Evolutionary conservation across 129 eudicot species (phyloP).

Genomic region (Lactuca saligna): DNA sequence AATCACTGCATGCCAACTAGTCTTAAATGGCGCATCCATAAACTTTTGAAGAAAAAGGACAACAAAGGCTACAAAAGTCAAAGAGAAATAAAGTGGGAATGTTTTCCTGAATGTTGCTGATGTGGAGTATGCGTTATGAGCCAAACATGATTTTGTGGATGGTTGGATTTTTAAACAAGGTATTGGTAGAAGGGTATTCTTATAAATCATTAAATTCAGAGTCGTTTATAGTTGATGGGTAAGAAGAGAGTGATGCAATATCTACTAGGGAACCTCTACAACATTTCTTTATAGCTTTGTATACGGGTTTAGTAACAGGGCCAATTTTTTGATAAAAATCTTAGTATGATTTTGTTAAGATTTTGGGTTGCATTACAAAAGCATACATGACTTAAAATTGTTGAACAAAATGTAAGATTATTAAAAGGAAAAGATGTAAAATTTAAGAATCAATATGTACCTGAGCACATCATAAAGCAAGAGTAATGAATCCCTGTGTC

Average conservation of each 20-base stretch:
- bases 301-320: slow-evolving; percentile 88
- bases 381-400: slow-evolving; percentile 82
- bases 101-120: too few relatives aligned
- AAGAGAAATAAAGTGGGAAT: too few relatives aligned
- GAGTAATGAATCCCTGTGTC: slow-evolving; percentile 94
- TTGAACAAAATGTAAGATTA: neutral
- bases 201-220: slow-evolving; percentile 45
- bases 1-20: slow-evolving; percentile 86
- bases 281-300: slow-evolving; percentile 87
- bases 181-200: slow-evolving; percentile 71
- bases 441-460: slow-evolving; percentile 29
- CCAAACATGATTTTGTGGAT: neutral
- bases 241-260: slow-evolving; percentile 67
- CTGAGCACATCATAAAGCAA: slow-evolving; percentile 95
- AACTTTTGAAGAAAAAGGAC: slow-evolving; percentile 90
- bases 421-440: slow-evolving; percentile 6
- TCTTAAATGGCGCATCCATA: slow-evolving; percentile 72
- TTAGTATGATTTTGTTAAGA: slow-evolving; percentile 57
- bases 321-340: slow-evolving; percentile 75
- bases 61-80: neutral
- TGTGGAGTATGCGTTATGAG: too few relatives aligned
- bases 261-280: slow-evolving; percentile 93
- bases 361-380: slow-evolving; percentile 96
- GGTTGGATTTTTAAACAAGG: slow-evolving; percentile 94
- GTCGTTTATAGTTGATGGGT: slow-evolving; percentile 51